Evolutionary conservation across 1,284 basidiomycete genomes (phyloP).

Genomic region (Leccinum subrobustum): DNA sequence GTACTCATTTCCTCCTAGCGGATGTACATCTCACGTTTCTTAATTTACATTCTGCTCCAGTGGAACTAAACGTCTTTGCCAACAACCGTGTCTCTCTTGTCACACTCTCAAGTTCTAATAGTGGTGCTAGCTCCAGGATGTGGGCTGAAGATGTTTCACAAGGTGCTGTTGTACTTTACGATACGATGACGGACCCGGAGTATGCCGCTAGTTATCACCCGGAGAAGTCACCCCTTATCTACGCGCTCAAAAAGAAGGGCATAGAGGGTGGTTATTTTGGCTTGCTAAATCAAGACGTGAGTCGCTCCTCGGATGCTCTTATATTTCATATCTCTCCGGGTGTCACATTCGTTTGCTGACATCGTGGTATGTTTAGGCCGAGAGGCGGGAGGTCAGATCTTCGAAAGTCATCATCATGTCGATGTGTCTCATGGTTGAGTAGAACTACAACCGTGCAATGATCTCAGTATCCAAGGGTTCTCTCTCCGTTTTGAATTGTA

Average conservation of each 20-base stretch:
- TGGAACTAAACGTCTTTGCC: constrained; percentile 23
- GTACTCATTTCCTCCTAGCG: background rate
- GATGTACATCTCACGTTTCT: background rate
- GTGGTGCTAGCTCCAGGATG: constrained; percentile 7
- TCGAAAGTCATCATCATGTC: background rate
- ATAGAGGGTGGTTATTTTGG: constrained; percentile 24
- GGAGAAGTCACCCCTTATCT: constrained; percentile 23
- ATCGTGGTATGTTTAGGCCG: constrained; percentile 10
- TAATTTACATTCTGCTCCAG: constrained; percentile 9
- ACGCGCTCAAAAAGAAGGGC: constrained; percentile 23
- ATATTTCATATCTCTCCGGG: too few species aligned
- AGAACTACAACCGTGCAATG: constrained; percentile 29
- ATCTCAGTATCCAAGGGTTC: constrained; percentile 18
- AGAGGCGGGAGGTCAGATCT: constrained; percentile 20
- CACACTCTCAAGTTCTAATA: constrained; percentile 13
- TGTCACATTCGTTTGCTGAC: background rate
- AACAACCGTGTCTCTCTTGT: constrained; percentile 34
- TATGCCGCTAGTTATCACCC: constrained; percentile 23
- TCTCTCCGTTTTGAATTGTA: constrained; percentile 27
- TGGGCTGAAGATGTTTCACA: constrained; percentile 18
- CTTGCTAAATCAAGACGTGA: constrained; percentile 25
- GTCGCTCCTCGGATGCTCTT: background rate
- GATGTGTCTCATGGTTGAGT: background rate
- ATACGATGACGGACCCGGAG: constrained; percentile 26
- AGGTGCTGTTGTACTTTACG: constrained; percentile 21